Conservation (phyloP, 257 asterid species). For the Solanum commersonii region DNA sequence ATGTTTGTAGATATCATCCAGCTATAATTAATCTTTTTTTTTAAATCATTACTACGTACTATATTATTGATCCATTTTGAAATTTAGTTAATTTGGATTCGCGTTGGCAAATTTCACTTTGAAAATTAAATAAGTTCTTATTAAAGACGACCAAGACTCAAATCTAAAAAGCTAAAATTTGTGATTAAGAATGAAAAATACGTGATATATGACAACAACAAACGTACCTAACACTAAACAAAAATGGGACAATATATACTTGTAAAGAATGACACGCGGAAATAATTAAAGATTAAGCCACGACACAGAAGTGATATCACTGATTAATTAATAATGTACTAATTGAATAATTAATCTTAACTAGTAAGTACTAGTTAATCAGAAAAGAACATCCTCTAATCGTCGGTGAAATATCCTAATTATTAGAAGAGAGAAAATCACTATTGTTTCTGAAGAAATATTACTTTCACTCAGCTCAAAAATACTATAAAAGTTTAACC, state of each 20-base stretch:
- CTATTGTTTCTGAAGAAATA: no score
- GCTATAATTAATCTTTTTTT: neutral
- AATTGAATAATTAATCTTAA: neutral
- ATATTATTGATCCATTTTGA: neutral
- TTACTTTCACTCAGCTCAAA: no score
- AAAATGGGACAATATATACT: neutral
- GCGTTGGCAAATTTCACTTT: neutral
- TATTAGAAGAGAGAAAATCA: no score
- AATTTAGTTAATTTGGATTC: no score
- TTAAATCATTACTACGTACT: no score
- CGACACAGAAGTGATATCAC: neutral
- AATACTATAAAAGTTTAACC: no score
- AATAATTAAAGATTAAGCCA: neutral
- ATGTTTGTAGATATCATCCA: neutral
- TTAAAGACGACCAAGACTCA: neutral
- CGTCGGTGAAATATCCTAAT: neutral
- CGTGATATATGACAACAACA: neutral
- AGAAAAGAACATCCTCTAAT: neutral
- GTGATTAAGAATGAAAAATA: neutral
- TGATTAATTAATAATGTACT: neutral
- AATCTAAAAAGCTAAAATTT: neutral
- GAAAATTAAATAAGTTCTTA: accelerated
- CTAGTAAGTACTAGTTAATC: neutral
- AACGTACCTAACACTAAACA: neutral
- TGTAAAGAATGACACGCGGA: neutral